Evolutionary conservation across 2,329 filamentous ascomycete genomes (phyloP), one percentile per base, ranked within the genome.

Genomic region (Botryotinia narcissicola): DNA sequence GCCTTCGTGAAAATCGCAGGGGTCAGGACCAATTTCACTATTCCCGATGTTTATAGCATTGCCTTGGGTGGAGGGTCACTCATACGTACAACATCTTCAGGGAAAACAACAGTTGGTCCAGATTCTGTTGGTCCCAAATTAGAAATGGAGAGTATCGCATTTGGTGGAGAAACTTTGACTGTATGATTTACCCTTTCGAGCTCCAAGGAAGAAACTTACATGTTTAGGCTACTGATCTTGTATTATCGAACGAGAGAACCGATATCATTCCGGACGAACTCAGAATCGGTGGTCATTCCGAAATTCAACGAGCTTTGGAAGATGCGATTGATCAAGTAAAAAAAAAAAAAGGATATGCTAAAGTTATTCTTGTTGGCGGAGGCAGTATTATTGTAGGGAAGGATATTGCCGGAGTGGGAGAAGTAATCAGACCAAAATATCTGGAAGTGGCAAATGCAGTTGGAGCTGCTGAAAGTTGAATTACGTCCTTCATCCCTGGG

Each of bases 371-470:
- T 0, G 88, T 90, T 0, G 88, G 88, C 2, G 88, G 88, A 8
- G 88, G 88, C 7, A 85, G 86, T 0, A 82, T 90, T 0, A 85
- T 86, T 4, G 84, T 85, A 1, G 76, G 81, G 9, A 80, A 81
- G 32, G 82, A 85, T 8, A 82, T 90, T 10, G 80, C 82, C 0
- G 87, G 87, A 0, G 87, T 88, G 0, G 82, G 83, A 10, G 82
- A 86, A 74, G 84, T 86, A 73, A 85, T 87, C 12, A 81, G 84
- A 7, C 88, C 88, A 0, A 83, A 85, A 3, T 86, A 85, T 68
- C 83, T 87, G 44, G 87, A 86, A 73, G 87, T 86, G 0, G 88
- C 88, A 5, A 90, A 90, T 78, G 88, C 88, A 0, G 86, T 90
- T 3, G 88, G 88, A 9, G 88, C 88, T 0, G 88, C 88, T 80